A percentile compares a stretch with the other conserved stretches of the same genome.
phyloP scores from a whole-genome alignment of 176 grass and related monocot species.

The Ensete ventricosum region DNA sequence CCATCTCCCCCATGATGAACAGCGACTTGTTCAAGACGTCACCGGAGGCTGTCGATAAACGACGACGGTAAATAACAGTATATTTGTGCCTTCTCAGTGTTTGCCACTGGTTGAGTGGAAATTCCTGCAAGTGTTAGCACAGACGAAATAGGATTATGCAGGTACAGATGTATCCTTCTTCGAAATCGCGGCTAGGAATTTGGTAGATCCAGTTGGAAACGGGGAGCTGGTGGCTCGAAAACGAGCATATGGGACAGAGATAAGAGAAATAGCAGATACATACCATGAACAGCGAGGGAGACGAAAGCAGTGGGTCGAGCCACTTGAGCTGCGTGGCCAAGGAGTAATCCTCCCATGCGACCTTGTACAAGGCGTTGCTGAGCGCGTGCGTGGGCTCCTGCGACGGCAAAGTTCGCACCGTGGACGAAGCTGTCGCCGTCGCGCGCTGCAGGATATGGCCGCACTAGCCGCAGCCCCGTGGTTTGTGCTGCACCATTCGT shows the following conservation, averaged over 20 bases:
- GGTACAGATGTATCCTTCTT: too few relatives aligned
- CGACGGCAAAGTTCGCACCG: conserved; percentile 59
- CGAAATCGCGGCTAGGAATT: too few relatives aligned
- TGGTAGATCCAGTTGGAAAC: too few relatives aligned
- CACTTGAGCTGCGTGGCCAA: too few relatives aligned
- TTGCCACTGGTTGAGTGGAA: too few relatives aligned
- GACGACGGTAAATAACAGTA: too few relatives aligned
- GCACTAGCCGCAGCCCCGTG: conserved; percentile 24
- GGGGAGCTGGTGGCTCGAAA: neutral
- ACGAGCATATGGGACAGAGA: neutral
- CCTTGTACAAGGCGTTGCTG: conserved; percentile 14
- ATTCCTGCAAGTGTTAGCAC: too few relatives aligned
- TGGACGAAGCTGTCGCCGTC: conserved; percentile 16
- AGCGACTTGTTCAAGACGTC: neutral
- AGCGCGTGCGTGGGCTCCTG: conserved; percentile 30
- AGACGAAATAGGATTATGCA: too few relatives aligned
- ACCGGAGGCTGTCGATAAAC: neutral
- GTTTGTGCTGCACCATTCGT: conserved; percentile 26
- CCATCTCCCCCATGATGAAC: conserved; percentile 11
- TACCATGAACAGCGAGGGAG: too few relatives aligned
- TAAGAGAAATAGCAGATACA: neutral
- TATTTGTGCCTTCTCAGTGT: too few relatives aligned
- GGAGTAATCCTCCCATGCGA: neutral
- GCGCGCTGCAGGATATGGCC: conserved; percentile 29
- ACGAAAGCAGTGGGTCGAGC: too few relatives aligned